phyloP scores from a whole-genome alignment of 164 flowering plant genomes.

The Kingdonia uniflora region DNA sequence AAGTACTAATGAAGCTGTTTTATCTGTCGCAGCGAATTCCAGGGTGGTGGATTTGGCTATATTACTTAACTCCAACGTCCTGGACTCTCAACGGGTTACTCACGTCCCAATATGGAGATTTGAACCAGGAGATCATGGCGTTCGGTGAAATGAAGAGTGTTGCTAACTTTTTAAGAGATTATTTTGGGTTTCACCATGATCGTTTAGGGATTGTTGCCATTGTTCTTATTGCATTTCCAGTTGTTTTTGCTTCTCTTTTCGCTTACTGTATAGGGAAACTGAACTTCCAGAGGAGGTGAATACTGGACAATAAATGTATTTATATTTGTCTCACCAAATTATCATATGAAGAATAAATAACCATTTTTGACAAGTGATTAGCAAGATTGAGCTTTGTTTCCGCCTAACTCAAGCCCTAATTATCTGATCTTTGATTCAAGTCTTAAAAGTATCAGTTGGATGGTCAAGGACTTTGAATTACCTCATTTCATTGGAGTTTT shows the following conservation, averaged over 20 bases:
- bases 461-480: too few relatives aligned
- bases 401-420: too few relatives aligned
- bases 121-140: conserved; percentile 15
- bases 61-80: conserved; percentile 33
- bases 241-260: conserved; percentile 25
- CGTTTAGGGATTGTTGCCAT: conserved; percentile 17
- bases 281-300: conserved; percentile 35
- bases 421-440: too few relatives aligned
- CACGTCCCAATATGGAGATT: conserved; percentile 53
- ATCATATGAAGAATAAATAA: too few relatives aligned
- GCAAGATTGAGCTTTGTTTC: too few relatives aligned
- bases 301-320: not conserved
- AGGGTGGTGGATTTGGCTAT: conserved; percentile 52
- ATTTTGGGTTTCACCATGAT: conserved; percentile 22
- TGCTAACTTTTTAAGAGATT: conserved; percentile 19
- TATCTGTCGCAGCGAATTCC: conserved; percentile 36
- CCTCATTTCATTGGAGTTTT: too few relatives aligned
- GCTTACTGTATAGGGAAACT: conserved; percentile 28
- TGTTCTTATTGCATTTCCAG: conserved; percentile 18
- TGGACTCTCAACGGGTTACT: conserved; percentile 43
- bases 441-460: too few relatives aligned
- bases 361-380: too few relatives aligned
- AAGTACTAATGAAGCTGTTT: not conserved
- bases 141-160: conserved; percentile 22
- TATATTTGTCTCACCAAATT: not conserved